These are phyloP conservation scores for Claviceps lovelessii DNA, from an alignment of 2,329 filamentous ascomycete genomes.

Conservation along the genomic window DNA sequence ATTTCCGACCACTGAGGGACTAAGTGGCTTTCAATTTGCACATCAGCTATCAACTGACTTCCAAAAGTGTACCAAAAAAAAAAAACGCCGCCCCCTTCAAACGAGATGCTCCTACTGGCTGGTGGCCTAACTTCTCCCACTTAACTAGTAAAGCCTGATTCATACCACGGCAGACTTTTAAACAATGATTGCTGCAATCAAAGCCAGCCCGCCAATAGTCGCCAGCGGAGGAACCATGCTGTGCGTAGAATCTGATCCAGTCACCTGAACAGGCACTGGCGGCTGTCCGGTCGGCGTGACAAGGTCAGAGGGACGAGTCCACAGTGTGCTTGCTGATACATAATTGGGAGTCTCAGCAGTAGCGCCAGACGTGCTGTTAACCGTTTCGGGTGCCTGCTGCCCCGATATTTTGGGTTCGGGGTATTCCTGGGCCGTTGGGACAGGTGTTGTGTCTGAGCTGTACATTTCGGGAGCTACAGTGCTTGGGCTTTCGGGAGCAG, in stretches of 20 bases:
- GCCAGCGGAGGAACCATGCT: conserved; percentile 10
- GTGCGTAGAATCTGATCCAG: conserved; percentile 14
- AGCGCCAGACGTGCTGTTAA: conserved; percentile 5
- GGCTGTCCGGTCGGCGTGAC: conserved; percentile 9
- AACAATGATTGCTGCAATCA: conserved; percentile 15
- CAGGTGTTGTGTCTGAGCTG: not conserved
- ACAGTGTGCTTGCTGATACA: conserved; percentile 12
- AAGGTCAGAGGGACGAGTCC: conserved; percentile 10
- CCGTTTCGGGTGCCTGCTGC: conserved; percentile 4
- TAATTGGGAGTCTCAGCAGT: conserved; percentile 5
- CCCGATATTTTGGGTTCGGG: not conserved
- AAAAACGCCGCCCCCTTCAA: not conserved
- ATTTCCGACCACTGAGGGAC: conserved; percentile 2
- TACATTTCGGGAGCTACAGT: not conserved
- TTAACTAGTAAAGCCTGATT: not conserved
- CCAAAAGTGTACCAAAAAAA: conserved; percentile 11
- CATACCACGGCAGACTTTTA: conserved; percentile 2
- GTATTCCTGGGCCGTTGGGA: conserved; percentile 1
- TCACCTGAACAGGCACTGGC: conserved; percentile 14
- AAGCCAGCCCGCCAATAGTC: conserved; percentile 12
- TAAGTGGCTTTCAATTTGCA: conserved; percentile 7
- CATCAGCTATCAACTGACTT: conserved; percentile 9
- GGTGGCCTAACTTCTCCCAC: not conserved
- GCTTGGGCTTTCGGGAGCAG: not conserved
- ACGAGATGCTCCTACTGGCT: conserved; percentile 2